Base-by-base conservation (phyloP, 371 early-diverging fungal species). In the Mycotypha africana region DNA sequence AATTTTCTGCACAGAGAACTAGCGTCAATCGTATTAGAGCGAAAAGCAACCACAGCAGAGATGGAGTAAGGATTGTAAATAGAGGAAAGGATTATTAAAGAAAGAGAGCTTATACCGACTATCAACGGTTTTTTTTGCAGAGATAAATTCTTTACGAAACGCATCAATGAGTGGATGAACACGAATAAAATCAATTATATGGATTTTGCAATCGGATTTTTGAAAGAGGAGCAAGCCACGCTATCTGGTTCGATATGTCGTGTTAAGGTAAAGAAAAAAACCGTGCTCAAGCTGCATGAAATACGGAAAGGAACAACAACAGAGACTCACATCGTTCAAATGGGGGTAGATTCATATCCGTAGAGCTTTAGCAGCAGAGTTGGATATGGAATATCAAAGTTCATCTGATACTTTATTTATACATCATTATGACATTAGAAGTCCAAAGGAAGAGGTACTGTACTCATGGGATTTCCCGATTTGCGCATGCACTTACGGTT, bases 371-470 rank as follows among this genome's bases (percentile, higher is more conserved):
- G 51, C 40, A 25, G 67, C 60, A 25, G 47, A 51, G 8, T 26
- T 67, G 22, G 63, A 60, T 26, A 26, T 71, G 15, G 65, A 65
- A 38, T 62, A 67, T 26, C 45, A 65, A 19, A 23, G 39, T 4
- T 21, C 31, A 21, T 60, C 65, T 3, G 58, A 71, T 23, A 51
- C 61, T 2, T 25, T 71, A 4, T 35, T 59, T 3, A 42, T 71
- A 19, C 68, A 71, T 34, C 60, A 65, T 39, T 62, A 65, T 35
- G 63, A 60, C 26, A 62, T 71, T 33, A 53, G 52, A 19, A 54
- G 63, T n/a, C 53, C 58, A 4, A 67, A 58, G 43, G 68, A 67
- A 47, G 52, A 71, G 51, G 70, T 66, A 47, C n/a, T n/a, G n/a
- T n/a, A n/a, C n/a, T n/a, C n/a, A n/a, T n/a, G n/a, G n/a, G n/a